Conservation (phyloP, 495 filamentous ascomycete species). For the Aspergillus cavernicola region DNA sequence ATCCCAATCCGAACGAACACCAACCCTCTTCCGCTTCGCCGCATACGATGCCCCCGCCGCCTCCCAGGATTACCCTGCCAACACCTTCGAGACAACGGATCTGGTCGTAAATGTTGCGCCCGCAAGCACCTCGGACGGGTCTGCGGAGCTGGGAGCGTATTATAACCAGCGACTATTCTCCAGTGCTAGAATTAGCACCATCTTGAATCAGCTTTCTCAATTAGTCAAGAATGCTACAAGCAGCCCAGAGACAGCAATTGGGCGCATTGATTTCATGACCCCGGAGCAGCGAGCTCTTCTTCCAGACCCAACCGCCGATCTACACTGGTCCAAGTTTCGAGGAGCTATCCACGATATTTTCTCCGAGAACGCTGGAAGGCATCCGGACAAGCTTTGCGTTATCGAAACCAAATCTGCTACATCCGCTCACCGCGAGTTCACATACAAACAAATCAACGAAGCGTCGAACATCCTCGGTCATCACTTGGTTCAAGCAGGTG, state of each 20-base stretch:
- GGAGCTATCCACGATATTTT: conserved; percentile 84
- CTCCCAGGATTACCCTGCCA: conserved; percentile 44
- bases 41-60: conserved; percentile 47
- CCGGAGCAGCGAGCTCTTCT: conserved; percentile 43
- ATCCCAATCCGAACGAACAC: conserved; percentile 37
- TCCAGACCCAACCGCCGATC: conserved; percentile 71
- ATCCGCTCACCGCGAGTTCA: conserved; percentile 64
- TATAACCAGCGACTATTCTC: conserved; percentile 53
- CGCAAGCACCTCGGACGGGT: conserved; percentile 16
- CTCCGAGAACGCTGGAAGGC: conserved; percentile 61
- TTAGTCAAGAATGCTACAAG: conserved; percentile 42
- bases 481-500: conserved; percentile 67
- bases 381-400: conserved; percentile 78
- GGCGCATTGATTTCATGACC: conserved; percentile 48
- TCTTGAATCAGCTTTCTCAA: conserved; percentile 42
- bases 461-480: conserved; percentile 78
- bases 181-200: conserved; percentile 41
- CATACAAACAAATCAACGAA: conserved; percentile 84
- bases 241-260: conserved; percentile 42
- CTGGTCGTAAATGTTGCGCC: conserved; percentile 44
- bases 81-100: conserved; percentile 45
- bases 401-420: conserved; percentile 69
- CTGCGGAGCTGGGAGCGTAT: conserved; percentile 42
- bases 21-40: conserved; percentile 46
- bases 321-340: conserved; percentile 78